Evolutionary conservation across 768 basidiomycete genomes (phyloP).

Genomic region (Amanita exitialis): DNA sequence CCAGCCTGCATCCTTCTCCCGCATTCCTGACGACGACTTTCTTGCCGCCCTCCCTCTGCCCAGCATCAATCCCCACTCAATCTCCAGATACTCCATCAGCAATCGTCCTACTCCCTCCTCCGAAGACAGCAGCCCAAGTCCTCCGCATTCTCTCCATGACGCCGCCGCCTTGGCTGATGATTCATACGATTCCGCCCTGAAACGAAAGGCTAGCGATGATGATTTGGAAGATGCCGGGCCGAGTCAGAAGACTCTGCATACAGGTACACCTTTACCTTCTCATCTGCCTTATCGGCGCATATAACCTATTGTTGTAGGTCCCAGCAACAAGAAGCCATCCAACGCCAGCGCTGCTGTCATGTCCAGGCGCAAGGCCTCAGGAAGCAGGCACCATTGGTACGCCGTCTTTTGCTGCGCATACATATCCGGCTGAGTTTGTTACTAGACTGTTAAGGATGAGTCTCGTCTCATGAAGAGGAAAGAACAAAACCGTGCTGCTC

Average conservation of each 20-base stretch:
- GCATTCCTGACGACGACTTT: constrained; percentile 67
- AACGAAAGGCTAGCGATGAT: constrained; percentile 70
- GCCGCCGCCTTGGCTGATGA: constrained; percentile 20
- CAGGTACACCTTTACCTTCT: constrained; percentile 28
- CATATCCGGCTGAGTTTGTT: not conserved
- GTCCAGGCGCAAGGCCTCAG: constrained; percentile 26
- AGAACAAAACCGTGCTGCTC: constrained; percentile 95
- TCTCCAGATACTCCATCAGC: constrained; percentile 38
- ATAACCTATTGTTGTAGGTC: constrained; percentile 7
- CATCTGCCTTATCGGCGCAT: not conserved
- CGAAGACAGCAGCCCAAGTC: constrained; percentile 75
- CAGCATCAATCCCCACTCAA: constrained; percentile 51
- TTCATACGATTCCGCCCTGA: constrained; percentile 40
- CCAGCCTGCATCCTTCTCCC: constrained; percentile 47
- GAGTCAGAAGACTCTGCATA: constrained; percentile 56
- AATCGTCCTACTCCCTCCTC: constrained; percentile 47
- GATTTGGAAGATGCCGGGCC: constrained; percentile 57
- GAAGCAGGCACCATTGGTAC: constrained; percentile 18
- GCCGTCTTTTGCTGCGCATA: not conserved
- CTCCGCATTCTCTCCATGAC: constrained; percentile 39
- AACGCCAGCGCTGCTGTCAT: constrained; percentile 12
- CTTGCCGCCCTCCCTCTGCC: constrained; percentile 42
- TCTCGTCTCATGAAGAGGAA: constrained; percentile 77
- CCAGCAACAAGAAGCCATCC: constrained; percentile 12
- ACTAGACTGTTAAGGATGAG: constrained; percentile 51